These are phyloP conservation scores for Penicillium fimorum DNA, from an alignment of 495 filamentous ascomycete species.

Conservation along the genomic window DNA sequence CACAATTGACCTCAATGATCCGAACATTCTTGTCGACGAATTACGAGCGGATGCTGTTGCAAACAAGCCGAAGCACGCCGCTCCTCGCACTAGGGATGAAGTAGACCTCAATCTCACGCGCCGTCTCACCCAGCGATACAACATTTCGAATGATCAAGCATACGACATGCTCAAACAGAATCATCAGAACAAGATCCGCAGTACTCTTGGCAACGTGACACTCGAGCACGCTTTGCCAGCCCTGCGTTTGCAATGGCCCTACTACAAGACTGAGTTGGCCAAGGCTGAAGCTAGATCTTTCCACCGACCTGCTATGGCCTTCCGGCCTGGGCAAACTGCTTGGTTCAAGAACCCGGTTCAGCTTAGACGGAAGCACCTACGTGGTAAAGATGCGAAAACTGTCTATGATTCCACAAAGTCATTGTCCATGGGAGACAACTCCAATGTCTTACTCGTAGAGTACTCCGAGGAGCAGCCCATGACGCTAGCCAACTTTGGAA, in stretches of 20 bases:
- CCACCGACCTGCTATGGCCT: conserved; percentile 73
- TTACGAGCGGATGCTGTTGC: conserved; percentile 49
- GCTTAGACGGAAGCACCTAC: conserved; percentile 72
- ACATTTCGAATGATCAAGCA: conserved; percentile 92
- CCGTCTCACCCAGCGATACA: conserved; percentile 73
- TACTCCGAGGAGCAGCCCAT: conserved; percentile 93
- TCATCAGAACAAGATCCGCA: conserved; percentile 90
- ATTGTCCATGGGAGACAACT: conserved; percentile 83
- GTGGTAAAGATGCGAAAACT: conserved; percentile 69
- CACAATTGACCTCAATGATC: conserved; percentile 86
- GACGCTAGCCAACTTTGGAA: conserved; percentile 91
- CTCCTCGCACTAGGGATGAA: conserved; percentile 36
- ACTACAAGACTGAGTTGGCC: conserved; percentile 79
- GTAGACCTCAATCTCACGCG: conserved; percentile 41
- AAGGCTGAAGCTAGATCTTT: conserved; percentile 83
- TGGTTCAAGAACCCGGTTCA: conserved; percentile 46
- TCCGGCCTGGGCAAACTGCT: conserved; percentile 59
- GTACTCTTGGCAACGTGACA: conserved; percentile 76
- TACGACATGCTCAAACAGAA: conserved; percentile 97
- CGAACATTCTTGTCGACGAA: conserved; percentile 76
- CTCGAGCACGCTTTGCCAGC: conserved; percentile 93
- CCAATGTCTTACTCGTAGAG: conserved; percentile 80
- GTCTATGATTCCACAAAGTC: conserved; percentile 73
- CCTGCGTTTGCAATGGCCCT: conserved; percentile 86
- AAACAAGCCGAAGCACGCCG: conserved; percentile 38